Evolutionary conservation across 2,329 filamentous ascomycete species (phyloP), one percentile per base, ranked within the genome.

Genomic region (Mycosphaerella sp.): DNA sequence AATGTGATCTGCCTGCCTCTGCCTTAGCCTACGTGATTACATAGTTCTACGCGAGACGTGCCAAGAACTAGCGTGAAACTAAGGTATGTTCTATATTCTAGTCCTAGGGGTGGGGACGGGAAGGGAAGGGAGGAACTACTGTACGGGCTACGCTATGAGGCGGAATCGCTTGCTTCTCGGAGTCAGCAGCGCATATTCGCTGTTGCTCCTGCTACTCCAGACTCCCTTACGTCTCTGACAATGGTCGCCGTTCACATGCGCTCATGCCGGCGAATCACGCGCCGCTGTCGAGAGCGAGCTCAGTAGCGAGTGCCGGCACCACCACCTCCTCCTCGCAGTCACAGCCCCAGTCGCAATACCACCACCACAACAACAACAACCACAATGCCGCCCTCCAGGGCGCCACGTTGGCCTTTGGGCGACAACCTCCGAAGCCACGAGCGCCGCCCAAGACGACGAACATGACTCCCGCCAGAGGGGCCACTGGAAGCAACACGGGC

Each of bases 321-420:
- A 50, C 49, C 8, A 49, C 54, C 27, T 32, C 44, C 27, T 32
- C 44, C 21, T 14, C 48, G 30, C 30, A 34, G 30, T 34, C 30
- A 13, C 30, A 34, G 13, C 10, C 30, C 1, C 30, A 34, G 4
- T 34, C 18, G 18, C 18, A 21, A 21, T 21, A 21, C 18, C 18
- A 21, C 18, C 18, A 21, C 18, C 18, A 25, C 21, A 3, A 25
- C n/a, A 12, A 45, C 41, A 39, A 50, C 44, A 32, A 13, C 44
- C 32, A 41, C 36, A 64, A 73, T 62, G 73, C 75, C 41, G 76
- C 76, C 41, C 68, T 79, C 12, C 67, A 67, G 46, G 76, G 76
- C 28, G 76, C 76, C 7, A 66, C 70, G 5, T 59, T 68, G 36
- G 76, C 76, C 17, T 79, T 78, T 62, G 69, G 66, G 9, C 74